Base-by-base conservation (phyloP, 2,329 filamentous ascomycete species). In the Grosmannia huntii region DNA sequence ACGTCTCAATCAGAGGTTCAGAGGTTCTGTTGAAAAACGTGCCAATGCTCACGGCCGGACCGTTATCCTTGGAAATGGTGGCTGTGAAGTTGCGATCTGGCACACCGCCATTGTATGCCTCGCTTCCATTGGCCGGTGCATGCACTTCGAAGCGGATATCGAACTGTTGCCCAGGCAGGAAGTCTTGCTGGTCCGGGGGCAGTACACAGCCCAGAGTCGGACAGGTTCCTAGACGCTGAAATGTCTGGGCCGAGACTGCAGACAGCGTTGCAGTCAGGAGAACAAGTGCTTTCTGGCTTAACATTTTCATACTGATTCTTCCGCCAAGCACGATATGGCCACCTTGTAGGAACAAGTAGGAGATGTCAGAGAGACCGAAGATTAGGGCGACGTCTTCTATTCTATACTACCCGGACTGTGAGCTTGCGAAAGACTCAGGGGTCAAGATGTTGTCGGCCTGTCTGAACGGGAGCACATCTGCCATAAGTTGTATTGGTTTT, bases 121-220 rank as follows among this genome's bases (percentile, higher is more conserved):
- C 57, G 33, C n/a, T 41, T 23, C 59, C 59, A 44, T 60, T 60
- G 9, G 57, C 44, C 6, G 88, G 88, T 11, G 87, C 87, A 68
- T 92, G 88, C 33, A 94, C 82, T 49, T 60, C 58, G 19, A 62
- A 60, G 27, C 58, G 58, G 33, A 58, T 52, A 57, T 66, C 66
- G 31, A 69, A 64, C 52, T 64, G 64, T 53, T 64, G 62, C 65
- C 68, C 89, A 5, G 89, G 84, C 1, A 95, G 79, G 73, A 94
- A 94, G 66, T 94, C 89, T 33, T 86, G 84, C 73, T 82, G 79
- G 63, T 84, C 81, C 1, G 81, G 81, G 16, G 81, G 81, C 16
- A 84, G 71, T 53, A 84, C 71, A 64, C 81, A 84, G 62, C 81
- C 81, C 23, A 84, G 74, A 41, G 73, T 73, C 11, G 80, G 80